Conservation (phyloP, 2,329 filamentous ascomycete genomes). For the Colletotrichum australisinense region DNA sequence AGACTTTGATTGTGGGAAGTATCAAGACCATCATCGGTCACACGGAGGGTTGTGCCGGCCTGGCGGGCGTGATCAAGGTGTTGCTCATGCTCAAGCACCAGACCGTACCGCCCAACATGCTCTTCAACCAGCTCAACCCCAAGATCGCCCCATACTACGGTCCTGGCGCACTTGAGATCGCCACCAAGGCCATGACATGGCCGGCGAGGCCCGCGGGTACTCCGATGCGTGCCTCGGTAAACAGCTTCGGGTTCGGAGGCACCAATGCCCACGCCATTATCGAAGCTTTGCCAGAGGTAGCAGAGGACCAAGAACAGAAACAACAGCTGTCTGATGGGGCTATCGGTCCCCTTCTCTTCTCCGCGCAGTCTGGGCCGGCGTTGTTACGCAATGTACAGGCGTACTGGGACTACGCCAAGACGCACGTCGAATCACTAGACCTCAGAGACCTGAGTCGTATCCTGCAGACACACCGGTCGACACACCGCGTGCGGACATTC, state of each 20-base stretch:
- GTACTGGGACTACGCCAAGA: background rate
- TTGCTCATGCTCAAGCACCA: constrained; percentile 37
- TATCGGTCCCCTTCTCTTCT: constrained; percentile 46
- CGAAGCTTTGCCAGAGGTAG: too few relatives aligned
- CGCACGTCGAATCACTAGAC: background rate
- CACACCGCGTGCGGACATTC: too few relatives aligned
- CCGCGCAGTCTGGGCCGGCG: background rate
- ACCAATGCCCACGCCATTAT: constrained; percentile 46
- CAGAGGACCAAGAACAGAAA: too few relatives aligned
- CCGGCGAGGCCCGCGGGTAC: background rate
- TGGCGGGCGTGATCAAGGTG: constrained; percentile 42
- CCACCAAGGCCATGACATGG: too few relatives aligned
- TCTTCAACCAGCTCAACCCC: constrained; percentile 44
- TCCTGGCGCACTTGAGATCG: background rate
- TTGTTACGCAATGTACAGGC: background rate
- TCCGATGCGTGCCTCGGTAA: background rate
- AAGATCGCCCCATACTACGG: constrained; percentile 40
- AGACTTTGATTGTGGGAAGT: constrained; percentile 42
- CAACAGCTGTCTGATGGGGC: too few relatives aligned
- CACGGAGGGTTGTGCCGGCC: constrained; percentile 40
- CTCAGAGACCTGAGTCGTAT: background rate
- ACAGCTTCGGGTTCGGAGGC: constrained; percentile 57
- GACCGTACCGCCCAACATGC: constrained; percentile 44
- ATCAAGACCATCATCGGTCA: constrained; percentile 44
- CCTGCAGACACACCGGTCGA: too few relatives aligned